These are phyloP conservation scores for Gyrodon lividus DNA, from an alignment of 768 basidiomycete species.

Conservation along the genomic window DNA sequence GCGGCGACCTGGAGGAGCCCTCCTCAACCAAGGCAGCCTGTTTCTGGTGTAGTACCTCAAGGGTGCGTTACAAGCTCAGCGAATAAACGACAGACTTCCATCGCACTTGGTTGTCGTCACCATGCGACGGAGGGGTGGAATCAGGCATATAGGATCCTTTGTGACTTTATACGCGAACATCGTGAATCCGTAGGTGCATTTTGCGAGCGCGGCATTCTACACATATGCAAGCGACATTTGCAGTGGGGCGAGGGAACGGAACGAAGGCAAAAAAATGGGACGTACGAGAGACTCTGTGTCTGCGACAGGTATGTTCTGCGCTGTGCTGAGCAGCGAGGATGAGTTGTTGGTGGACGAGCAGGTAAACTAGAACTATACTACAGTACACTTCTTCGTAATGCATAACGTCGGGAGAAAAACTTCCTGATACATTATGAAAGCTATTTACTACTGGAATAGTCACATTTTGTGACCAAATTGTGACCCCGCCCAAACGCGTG, in stretches of 20 bases:
- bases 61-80: conserved; percentile 33
- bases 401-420: no score
- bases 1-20: conserved; percentile 51
- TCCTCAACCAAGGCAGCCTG: conserved; percentile 1
- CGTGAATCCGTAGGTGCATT: conserved; percentile 24
- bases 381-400: no score
- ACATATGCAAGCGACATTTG: conserved; percentile 21
- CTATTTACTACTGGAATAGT: no score
- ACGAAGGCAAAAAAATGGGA: neutral
- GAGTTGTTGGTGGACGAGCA: conserved; percentile 5
- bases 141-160: conserved; percentile 41
- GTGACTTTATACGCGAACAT: conserved; percentile 37
- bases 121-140: conserved; percentile 32
- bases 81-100: conserved; percentile 41
- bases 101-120: conserved; percentile 6
- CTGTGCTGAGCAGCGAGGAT: neutral
- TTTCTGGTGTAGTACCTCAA: conserved; percentile 19
- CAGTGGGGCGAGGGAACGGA: conserved; percentile 2
- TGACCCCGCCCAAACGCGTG: no score
- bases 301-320: neutral
- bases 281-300: conserved; percentile 4
- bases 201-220: conserved; percentile 17
- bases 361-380: no score
- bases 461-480: no score
- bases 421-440: no score